These are phyloP conservation scores for Colletotrichum musicola DNA, from an alignment of 2,329 filamentous ascomycete genomes.

Conservation along the genomic window DNA sequence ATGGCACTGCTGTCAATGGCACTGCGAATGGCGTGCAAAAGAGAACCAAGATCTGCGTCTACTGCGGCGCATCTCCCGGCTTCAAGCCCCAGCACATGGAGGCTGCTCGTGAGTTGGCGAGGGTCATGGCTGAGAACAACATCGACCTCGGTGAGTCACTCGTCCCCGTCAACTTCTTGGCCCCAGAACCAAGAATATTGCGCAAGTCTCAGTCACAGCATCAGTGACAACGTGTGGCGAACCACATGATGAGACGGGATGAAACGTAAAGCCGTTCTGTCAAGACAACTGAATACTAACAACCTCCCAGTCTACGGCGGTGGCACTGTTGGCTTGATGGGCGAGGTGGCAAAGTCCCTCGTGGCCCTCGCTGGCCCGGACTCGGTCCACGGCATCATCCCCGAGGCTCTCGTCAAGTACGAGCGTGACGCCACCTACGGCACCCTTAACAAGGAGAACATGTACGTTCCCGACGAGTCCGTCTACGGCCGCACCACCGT, in stretches of 20 bases:
- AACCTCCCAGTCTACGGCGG: conserved; percentile 83
- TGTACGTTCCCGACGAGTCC: conserved; percentile 71
- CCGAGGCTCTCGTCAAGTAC: conserved; percentile 82
- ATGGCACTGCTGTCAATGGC: conserved; percentile 42
- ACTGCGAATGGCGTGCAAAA: conserved; percentile 50
- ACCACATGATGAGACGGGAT: background rate
- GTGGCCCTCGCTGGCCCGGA: conserved; percentile 84
- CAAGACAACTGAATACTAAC: conserved; percentile 20
- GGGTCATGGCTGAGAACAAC: conserved; percentile 79
- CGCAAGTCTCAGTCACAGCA: conserved; percentile 14
- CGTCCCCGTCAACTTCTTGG: background rate
- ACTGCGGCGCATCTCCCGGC: conserved; percentile 87
- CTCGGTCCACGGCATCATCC: conserved; percentile 93
- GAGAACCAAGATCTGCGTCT: conserved; percentile 85
- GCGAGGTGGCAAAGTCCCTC: conserved; percentile 88
- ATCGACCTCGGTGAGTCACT: conserved; percentile 76
- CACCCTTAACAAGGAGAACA: conserved; percentile 58
- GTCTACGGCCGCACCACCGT: conserved; percentile 88
- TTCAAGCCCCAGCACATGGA: conserved; percentile 80
- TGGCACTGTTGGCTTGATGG: conserved; percentile 95
- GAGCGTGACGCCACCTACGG: conserved; percentile 75
- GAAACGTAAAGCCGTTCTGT: background rate
- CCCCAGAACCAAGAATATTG: background rate
- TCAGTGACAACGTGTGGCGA: conserved; percentile 2
- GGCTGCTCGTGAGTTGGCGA: conserved; percentile 81